Conservation (phyloP, 108 stramenopile genomes). For the Skeletonema grethae region DNA sequence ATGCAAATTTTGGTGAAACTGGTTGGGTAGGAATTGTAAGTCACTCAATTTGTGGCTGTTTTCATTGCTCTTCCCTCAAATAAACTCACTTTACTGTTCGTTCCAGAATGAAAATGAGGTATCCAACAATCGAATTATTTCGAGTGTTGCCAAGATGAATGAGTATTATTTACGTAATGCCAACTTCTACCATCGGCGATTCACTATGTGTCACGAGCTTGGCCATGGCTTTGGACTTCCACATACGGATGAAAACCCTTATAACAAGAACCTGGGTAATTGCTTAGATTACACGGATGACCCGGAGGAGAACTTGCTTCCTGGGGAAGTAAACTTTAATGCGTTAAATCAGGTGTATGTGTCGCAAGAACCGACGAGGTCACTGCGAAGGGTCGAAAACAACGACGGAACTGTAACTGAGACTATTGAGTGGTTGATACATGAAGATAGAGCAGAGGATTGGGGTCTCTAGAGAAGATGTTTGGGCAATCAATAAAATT, state of each 20-base stretch:
- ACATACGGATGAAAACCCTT: constrained; percentile 81
- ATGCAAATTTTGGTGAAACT: constrained; percentile 71
- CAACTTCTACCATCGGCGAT: constrained; percentile 51
- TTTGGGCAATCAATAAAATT: neutral
- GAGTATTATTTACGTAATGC: constrained; percentile 72
- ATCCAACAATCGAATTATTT: constrained; percentile 31
- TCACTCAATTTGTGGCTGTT: neutral
- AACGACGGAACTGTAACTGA: constrained; percentile 25
- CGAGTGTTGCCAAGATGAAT: constrained; percentile 79
- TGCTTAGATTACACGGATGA: constrained; percentile 81
- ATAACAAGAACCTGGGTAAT: constrained; percentile 65
- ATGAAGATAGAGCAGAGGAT: neutral
- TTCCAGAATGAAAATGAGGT: constrained; percentile 55
- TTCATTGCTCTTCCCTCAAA: neutral
- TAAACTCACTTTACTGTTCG: neutral
- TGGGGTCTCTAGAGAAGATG: neutral
- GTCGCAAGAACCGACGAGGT: constrained; percentile 4
- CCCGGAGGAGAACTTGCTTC: constrained; percentile 57
- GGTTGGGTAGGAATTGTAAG: constrained; percentile 71
- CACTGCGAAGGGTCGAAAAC: constrained; percentile 7
- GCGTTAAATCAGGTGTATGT: constrained; percentile 55
- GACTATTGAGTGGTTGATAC: constrained; percentile 12
- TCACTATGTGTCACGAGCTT: constrained; percentile 57
- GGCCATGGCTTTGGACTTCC: constrained; percentile 77
- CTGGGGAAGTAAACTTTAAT: constrained; percentile 59